Percentiles rank a stretch among this genome's conserved stretches.
phyloP scores from a whole-genome alignment of 2,329 filamentous ascomycete genomes.

The Alternaria sp. region DNA sequence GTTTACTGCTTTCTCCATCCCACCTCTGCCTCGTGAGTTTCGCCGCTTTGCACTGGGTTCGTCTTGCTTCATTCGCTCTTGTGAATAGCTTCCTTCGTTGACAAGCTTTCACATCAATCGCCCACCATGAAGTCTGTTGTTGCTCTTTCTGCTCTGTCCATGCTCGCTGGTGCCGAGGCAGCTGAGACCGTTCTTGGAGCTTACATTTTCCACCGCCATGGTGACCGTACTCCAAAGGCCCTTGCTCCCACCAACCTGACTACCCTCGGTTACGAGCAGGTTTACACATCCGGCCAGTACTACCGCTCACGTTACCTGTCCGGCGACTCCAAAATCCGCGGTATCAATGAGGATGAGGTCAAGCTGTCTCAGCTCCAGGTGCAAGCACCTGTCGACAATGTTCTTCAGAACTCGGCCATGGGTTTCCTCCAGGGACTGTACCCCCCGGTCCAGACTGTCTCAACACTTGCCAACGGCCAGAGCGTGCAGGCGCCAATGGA shows the following conservation, averaged over 20 bases:
- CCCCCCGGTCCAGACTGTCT: constrained; percentile 69
- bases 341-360: constrained; percentile 72
- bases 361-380: constrained; percentile 75
- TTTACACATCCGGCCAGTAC: constrained; percentile 76
- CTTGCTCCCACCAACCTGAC: constrained; percentile 77
- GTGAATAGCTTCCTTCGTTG: background rate
- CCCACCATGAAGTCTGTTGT: constrained; percentile 41
- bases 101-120: constrained; percentile 1
- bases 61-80: constrained; percentile 12
- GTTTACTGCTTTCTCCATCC: constrained; percentile 2
- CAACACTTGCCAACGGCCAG: constrained; percentile 76
- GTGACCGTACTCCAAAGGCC: constrained; percentile 84
- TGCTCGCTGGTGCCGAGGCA: constrained; percentile 40
- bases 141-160: constrained; percentile 35
- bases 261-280: constrained; percentile 78
- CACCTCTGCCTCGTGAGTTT: constrained; percentile 10
- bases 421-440: constrained; percentile 89
- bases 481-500: constrained; percentile 72
- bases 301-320: constrained; percentile 81
- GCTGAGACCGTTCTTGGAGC: constrained; percentile 79
- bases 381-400: constrained; percentile 75
- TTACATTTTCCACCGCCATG: constrained; percentile 90
- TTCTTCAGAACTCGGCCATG: constrained; percentile 81
- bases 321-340: constrained; percentile 68
- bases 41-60: constrained; percentile 14